A percentile compares a stretch with the other conserved stretches of the same genome.
Evolutionary conservation across 1,139 yeast species (phyloP).

Genomic region (Wickerhamomyces sp.): DNA sequence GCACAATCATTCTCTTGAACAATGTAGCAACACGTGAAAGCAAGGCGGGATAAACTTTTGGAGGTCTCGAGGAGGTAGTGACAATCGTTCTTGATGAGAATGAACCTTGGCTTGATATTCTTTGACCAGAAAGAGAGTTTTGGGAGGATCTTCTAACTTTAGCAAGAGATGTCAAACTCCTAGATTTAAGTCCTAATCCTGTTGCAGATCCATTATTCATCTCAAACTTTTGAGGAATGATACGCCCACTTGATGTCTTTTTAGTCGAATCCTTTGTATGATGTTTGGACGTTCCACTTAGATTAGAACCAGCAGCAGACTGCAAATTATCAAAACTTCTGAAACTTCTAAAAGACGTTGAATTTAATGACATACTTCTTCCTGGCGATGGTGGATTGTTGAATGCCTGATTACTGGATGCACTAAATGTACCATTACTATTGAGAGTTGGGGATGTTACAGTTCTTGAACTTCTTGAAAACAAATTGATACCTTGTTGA

Average conservation of each 20-base stretch:
- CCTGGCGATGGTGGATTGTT: slow-evolving; percentile 19
- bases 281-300: slow-evolving; percentile 8
- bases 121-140: slow-evolving; percentile 24
- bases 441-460: slow-evolving; percentile 19
- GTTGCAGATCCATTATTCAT: slow-evolving; percentile 20
- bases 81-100: slow-evolving; percentile 21
- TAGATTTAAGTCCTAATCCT: slow-evolving; percentile 31
- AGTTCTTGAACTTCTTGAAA: slow-evolving; percentile 18
- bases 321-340: slow-evolving; percentile 23
- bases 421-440: slow-evolving; percentile 6
- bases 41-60: slow-evolving; percentile 82
- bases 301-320: slow-evolving; percentile 12
- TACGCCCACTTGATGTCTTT: slow-evolving; percentile 35
- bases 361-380: slow-evolving; percentile 30
- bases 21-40: slow-evolving; percentile 79
- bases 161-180: slow-evolving; percentile 31
- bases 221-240: slow-evolving; percentile 38
- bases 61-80: slow-evolving; percentile 35
- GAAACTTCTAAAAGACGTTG: slow-evolving; percentile 27
- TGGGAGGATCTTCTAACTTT: slow-evolving; percentile 28
- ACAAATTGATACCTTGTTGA: slow-evolving; percentile 23
- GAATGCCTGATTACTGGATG: neutral
- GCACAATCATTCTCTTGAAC: slow-evolving; percentile 64
- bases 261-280: slow-evolving; percentile 23
- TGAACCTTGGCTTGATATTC: slow-evolving; percentile 19